Base-by-base conservation (phyloP, 2,329 filamentous ascomycete species). In the Exutisphaerella laricina region DNA sequence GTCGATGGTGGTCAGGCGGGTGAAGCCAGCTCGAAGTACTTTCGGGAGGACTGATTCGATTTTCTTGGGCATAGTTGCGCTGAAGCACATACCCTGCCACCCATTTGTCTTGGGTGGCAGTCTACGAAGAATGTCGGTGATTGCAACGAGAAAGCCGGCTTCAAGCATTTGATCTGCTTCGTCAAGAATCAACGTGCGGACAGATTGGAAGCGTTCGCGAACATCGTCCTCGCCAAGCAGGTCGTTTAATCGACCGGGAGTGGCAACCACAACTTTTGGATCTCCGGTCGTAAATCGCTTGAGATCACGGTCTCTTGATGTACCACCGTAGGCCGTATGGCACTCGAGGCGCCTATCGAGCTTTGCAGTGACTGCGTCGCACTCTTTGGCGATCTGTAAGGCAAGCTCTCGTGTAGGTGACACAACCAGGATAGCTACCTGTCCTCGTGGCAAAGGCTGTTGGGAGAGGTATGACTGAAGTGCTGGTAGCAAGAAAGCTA, bases 151-250 rank as follows among this genome's bases (percentile, higher is more conserved):
- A 51, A 78, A 78, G 17, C 76, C 75, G 39, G 70, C 61, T 29
- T 77, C 69, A 14, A 77, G 64, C 74, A 97, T 82, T 67, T 96
- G 89, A 61, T 98, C 92, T 1, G 92, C 92, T 62, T 98, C 92
- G 25, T 71, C 67, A 2, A 70, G 58, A 17, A 72, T 64, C n/a
- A 72, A 55, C n/a, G 69, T 67, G 33, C 63, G 63, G 16, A 70
- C 53, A 45, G 71, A 63, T 4, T 61, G 55, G 48, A 78, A 66
- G 47, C 67, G 70, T 37, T 70, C 59, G 5, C 68, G 69, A 3
- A 70, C 67, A 20, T 69, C 61, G 18, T 70, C 70, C 56, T 94
- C 86, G 1, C 74, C 74, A 9, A 97, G 86, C 59, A 96, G 86
- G 58, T 96, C 87, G 30, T 84, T 72, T 2, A 97, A 74, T 35